A percentile compares a stretch with the other conserved stretches of the same genome.
Evolutionary conservation across 495 filamentous ascomycete species (phyloP).

Genomic region (Penicillium bovifimosum): DNA sequence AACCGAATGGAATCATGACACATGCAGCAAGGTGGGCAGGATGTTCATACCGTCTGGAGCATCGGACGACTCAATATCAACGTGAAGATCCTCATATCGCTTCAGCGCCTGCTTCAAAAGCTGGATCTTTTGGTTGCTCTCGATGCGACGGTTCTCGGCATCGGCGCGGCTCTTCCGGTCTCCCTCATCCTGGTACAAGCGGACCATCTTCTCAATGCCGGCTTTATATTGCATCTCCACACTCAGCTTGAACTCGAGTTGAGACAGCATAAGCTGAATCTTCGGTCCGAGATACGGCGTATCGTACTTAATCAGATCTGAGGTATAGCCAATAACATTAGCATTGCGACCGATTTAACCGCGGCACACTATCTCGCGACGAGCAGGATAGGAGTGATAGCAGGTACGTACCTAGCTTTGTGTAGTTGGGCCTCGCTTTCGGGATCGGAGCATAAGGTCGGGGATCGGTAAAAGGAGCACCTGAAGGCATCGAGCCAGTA

Average conservation of each 20-base stretch:
- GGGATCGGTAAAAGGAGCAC: constrained; percentile 72
- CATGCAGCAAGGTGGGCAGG: not conserved
- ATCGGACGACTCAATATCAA: constrained; percentile 83
- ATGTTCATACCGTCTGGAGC: constrained; percentile 68
- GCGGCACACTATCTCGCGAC: constrained; percentile 1
- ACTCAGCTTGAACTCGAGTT: constrained; percentile 97
- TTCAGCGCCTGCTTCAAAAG: constrained; percentile 92
- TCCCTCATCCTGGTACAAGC: constrained; percentile 96
- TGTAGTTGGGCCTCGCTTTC: constrained; percentile 80
- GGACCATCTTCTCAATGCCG: constrained; percentile 99
- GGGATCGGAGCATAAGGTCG: constrained; percentile 63
- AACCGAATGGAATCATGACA: not conserved
- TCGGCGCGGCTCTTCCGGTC: constrained; percentile 92
- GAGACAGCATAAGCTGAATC: constrained; percentile 98
- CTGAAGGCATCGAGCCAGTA: constrained; percentile 71
- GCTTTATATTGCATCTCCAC: constrained; percentile 99
- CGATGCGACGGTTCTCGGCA: constrained; percentile 79
- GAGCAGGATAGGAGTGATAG: not conserved
- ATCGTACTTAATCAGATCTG: constrained; percentile 98
- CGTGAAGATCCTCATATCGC: constrained; percentile 94
- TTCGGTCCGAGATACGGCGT: constrained; percentile 91
- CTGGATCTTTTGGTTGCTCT: constrained; percentile 97
- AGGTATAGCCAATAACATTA: constrained; percentile 6
- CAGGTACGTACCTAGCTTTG: constrained; percentile 75
- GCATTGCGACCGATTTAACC: constrained; percentile 11